Evolutionary conservation across 164 flowering plant genomes (phyloP), one percentile per base, ranked within the genome.

Genomic region (Pachysandra terminalis): DNA sequence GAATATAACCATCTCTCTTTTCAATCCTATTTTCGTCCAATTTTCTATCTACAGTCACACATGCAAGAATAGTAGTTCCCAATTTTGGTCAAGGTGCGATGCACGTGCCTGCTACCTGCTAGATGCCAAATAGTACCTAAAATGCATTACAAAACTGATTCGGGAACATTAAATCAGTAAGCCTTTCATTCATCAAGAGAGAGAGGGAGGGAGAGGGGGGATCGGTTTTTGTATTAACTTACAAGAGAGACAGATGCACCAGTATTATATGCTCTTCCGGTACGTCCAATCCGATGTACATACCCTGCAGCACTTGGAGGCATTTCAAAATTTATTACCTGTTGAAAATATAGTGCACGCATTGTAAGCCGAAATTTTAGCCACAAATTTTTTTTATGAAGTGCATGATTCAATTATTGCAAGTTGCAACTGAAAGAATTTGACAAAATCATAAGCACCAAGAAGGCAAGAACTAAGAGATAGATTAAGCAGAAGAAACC

Each of bases 321-420:
- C 96, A 96, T 85, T 15, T 96, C 98, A 75, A 82, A 90, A 71
- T 93, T 96, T 69, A 96, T 78, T 63, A 96, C 99, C 99, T 95
- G 84, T 51, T 28, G 67, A 55, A 41, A 72, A 61, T 40, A 14
- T 5, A 21, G 16, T 6, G 28, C 3, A 19, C 19, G 51, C 28
- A 4, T 40, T 51, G 61, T 24, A n/a, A 68, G 28, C 17, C 19
- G 49, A 26, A 54, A 54, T 16, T n/a, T 32, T 23, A 16, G 17
- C 10, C 25, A 16, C 52, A n/a, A n/a, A n/a, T n/a, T n/a, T 32
- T 32, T 7, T 32, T 3, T 32, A 32, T 32, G 7, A 32, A 32
- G 37, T 32, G 37, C 37, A 32, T 32, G 37, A 7, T 32, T 32
- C 37, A 32, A 32, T 32, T 3, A 7, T 32, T 32, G 3, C 37